phyloP scores from a whole-genome alignment of 2,329 filamentous ascomycete genomes.

The Remersonia thermophila region DNA sequence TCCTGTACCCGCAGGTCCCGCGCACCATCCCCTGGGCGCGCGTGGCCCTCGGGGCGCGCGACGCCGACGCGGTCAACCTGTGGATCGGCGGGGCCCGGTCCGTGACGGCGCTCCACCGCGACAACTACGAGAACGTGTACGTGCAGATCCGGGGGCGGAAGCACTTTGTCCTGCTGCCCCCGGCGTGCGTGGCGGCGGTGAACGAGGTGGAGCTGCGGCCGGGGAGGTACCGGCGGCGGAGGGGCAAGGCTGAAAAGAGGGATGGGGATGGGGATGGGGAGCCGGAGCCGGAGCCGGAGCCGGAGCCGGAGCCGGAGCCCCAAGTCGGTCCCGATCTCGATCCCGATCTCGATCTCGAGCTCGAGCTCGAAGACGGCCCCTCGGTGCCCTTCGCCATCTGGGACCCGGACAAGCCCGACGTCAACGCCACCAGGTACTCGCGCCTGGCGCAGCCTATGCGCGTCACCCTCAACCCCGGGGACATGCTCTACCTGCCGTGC shows the following conservation, averaged over 20 bases:
- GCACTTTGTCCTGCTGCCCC: conserved; percentile 63
- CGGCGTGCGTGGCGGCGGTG: conserved; percentile 55
- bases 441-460: conserved; percentile 45
- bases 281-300: conserved; percentile 20
- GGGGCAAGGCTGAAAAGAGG: not conserved
- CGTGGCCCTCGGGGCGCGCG: conserved; percentile 43
- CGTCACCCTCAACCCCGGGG: conserved; percentile 59
- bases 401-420: conserved; percentile 53
- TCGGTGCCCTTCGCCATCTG: conserved; percentile 57
- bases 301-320: no score
- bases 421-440: conserved; percentile 45
- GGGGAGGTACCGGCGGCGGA: conserved; percentile 44
- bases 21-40: conserved; percentile 57
- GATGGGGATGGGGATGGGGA: not conserved
- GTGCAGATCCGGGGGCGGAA: conserved; percentile 63
- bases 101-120: conserved; percentile 63
- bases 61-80: conserved; percentile 67
- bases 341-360: no score
- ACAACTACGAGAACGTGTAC: conserved; percentile 79
- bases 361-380: no score
- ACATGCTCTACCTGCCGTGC: conserved; percentile 72
- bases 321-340: no score
- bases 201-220: conserved; percentile 46
- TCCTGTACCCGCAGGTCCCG: conserved; percentile 51
- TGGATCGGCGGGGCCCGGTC: conserved; percentile 68